Conservation (phyloP, 2,329 filamentous ascomycete species). For the Neospermospora avenae region DNA sequence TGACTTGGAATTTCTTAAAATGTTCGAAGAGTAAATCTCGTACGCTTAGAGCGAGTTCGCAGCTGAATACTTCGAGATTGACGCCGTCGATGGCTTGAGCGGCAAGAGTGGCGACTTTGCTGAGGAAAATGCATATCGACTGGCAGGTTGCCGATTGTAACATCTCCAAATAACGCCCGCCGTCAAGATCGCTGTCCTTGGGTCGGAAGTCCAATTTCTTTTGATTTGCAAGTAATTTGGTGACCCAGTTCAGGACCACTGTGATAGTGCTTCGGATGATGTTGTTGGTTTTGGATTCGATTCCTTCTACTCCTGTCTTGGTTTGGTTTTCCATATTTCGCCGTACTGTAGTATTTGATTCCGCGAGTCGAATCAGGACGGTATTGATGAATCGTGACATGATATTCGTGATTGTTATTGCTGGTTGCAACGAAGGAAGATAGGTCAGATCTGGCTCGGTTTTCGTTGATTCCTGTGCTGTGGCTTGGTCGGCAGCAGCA, state of each 20-base stretch:
- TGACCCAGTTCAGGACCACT: slow-evolving; percentile 60
- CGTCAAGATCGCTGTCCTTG: slow-evolving; percentile 57
- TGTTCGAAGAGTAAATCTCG: slow-evolving; percentile 82
- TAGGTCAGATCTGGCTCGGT: slow-evolving; percentile 85
- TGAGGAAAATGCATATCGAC: slow-evolving; percentile 76
- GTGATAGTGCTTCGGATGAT: slow-evolving; percentile 68
- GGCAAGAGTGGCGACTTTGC: slow-evolving; percentile 60
- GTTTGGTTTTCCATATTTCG: slow-evolving; percentile 68
- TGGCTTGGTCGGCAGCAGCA: slow-evolving; percentile 69
- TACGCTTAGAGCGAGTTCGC: slow-evolving; percentile 78
- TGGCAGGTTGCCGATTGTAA: slow-evolving; percentile 85
- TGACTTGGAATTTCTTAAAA: slow-evolving; percentile 91
- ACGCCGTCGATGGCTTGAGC: slow-evolving; percentile 72
- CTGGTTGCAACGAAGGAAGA: slow-evolving; percentile 72
- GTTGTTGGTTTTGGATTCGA: slow-evolving; percentile 67
- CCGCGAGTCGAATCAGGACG: slow-evolving; percentile 84
- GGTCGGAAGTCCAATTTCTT: slow-evolving; percentile 70
- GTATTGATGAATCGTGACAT: slow-evolving; percentile 91
- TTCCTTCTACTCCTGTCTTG: slow-evolving; percentile 53
- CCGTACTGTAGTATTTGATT: slow-evolving; percentile 82
- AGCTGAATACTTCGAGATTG: slow-evolving; percentile 78
- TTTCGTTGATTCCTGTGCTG: slow-evolving; percentile 74
- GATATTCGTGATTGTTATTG: slow-evolving; percentile 85
- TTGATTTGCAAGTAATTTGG: slow-evolving; percentile 60
- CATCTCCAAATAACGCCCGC: slow-evolving; percentile 56